Evolutionary conservation across 495 filamentous ascomycete species (phyloP).

Genomic region (Niebla homalea): DNA sequence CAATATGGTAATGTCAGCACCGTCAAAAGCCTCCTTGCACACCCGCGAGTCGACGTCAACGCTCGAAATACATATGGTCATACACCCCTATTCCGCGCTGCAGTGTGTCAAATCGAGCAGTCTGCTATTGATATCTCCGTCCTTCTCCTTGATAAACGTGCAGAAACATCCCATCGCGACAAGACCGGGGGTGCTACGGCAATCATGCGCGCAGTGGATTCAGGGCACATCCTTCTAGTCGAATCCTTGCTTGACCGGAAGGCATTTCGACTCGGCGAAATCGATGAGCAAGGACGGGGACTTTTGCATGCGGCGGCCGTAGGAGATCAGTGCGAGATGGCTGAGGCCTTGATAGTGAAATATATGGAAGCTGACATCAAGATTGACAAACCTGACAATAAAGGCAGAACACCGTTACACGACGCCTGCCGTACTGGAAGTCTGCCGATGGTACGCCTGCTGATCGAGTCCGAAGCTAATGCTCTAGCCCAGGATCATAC

Average conservation of each 20-base stretch:
- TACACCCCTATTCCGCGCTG: slow-evolving; percentile 1
- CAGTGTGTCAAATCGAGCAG: neutral
- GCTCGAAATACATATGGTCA: neutral
- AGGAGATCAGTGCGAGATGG: slow-evolving; percentile 9
- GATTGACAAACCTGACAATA: neutral
- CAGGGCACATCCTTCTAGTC: neutral
- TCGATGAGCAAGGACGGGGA: slow-evolving; percentile 4
- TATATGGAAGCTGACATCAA: neutral
- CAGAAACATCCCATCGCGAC: slow-evolving; percentile 5
- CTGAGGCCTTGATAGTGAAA: slow-evolving; percentile 4
- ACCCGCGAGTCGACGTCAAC: neutral
- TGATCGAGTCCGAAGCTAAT: slow-evolving; percentile 4
- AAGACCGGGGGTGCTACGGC: slow-evolving; percentile 6
- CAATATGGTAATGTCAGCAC: neutral
- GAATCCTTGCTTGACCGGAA: neutral
- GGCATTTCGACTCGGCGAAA: neutral
- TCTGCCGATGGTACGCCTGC: neutral
- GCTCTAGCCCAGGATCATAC: neutral
- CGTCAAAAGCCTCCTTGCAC: neutral
- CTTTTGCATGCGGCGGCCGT: slow-evolving; percentile 11
- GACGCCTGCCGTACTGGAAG: slow-evolving; percentile 8
- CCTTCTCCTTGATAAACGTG: slow-evolving; percentile 6
- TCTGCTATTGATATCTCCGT: slow-evolving; percentile 1
- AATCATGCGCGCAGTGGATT: slow-evolving; percentile 2
- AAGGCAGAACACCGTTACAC: slow-evolving; percentile 11